Conservation (phyloP, 768 basidiomycete species). For the Mycena filopes region DNA sequence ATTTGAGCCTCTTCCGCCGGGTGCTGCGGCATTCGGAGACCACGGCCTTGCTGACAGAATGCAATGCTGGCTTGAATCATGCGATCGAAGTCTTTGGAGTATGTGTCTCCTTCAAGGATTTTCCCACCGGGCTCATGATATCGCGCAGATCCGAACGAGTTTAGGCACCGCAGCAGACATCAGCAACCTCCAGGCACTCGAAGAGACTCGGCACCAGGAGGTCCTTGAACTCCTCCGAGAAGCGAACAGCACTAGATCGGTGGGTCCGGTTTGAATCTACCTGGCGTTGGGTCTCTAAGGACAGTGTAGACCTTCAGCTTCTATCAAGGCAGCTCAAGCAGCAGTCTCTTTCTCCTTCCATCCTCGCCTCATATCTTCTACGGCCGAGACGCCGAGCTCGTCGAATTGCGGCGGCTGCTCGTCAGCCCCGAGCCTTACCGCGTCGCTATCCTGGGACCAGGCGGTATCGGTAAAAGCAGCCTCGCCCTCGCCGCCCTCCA, state of each 20-base stretch:
- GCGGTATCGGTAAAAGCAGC: conserved; percentile 17
- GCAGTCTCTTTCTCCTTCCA: conserved; percentile 13
- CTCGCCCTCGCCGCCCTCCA: conserved; percentile 9
- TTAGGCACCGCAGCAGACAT: neutral
- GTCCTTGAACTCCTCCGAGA: conserved; percentile 2
- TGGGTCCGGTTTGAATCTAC: neutral
- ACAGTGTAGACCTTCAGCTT: conserved; percentile 9
- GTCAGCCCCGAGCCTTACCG: neutral
- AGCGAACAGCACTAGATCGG: conserved; percentile 10
- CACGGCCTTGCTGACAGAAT: conserved; percentile 7
- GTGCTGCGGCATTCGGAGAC: conserved; percentile 6
- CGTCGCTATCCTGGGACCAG: conserved; percentile 7
- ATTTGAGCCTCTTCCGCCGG: conserved; percentile 9
- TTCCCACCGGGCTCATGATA: no score
- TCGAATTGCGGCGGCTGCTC: neutral
- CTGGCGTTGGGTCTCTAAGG: neutral
- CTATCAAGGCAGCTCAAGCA: conserved; percentile 14
- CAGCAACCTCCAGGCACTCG: neutral
- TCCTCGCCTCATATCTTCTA: conserved; percentile 18
- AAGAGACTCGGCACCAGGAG: conserved; percentile 4
- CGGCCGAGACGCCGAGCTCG: conserved; percentile 7
- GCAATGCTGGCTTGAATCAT: conserved; percentile 2
- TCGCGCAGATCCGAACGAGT: conserved; percentile 2
- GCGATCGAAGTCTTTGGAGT: conserved; percentile 10
- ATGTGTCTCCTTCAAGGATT: neutral